A percentile compares a stretch with the other conserved stretches of the same genome.
Conservation (phyloP, 192 early-diverging fungal genomes). For the Coemansia sp. region DNA sequence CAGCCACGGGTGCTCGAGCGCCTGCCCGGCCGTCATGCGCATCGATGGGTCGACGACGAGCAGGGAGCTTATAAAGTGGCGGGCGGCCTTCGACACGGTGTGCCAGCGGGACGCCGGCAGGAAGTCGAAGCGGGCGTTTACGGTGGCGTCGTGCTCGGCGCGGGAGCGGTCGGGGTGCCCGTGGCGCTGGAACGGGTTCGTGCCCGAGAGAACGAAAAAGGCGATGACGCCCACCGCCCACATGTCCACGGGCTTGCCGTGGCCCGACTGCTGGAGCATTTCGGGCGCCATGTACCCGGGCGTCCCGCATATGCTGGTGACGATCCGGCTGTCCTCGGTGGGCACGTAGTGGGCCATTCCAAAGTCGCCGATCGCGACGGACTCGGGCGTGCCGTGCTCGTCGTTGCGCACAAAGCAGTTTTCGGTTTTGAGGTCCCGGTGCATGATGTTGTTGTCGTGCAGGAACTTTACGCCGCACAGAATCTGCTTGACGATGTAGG, state of each 20-base stretch:
- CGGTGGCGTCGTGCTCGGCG: constrained; percentile 59
- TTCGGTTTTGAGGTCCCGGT: constrained; percentile 76
- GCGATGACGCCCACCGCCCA: constrained; percentile 80
- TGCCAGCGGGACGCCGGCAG: constrained; percentile 63
- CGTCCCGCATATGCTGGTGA: constrained; percentile 75
- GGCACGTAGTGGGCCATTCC: constrained; percentile 59
- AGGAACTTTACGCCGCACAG: constrained; percentile 77
- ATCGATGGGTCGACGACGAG: constrained; percentile 63
- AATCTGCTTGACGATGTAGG: constrained; percentile 72
- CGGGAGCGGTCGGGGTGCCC: constrained; percentile 52
- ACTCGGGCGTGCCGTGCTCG: constrained; percentile 23
- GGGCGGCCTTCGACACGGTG: constrained; percentile 58
- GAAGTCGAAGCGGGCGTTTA: constrained; percentile 64
- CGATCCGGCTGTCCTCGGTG: constrained; percentile 54
- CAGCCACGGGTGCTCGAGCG: constrained; percentile 78
- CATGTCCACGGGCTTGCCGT: constrained; percentile 78
- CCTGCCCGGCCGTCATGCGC: constrained; percentile 74
- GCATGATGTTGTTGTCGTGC: constrained; percentile 84
- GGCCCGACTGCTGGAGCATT: constrained; percentile 49
- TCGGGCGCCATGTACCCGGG: constrained; percentile 77
- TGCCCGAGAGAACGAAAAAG: constrained; percentile 71
- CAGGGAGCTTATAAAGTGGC: constrained; percentile 68
- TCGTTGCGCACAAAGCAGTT: constrained; percentile 72
- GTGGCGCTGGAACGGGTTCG: constrained; percentile 66
- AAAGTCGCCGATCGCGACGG: constrained; percentile 78